Conservation (phyloP, 495 filamentous ascomycete genomes). For the Physcia stellaris region DNA sequence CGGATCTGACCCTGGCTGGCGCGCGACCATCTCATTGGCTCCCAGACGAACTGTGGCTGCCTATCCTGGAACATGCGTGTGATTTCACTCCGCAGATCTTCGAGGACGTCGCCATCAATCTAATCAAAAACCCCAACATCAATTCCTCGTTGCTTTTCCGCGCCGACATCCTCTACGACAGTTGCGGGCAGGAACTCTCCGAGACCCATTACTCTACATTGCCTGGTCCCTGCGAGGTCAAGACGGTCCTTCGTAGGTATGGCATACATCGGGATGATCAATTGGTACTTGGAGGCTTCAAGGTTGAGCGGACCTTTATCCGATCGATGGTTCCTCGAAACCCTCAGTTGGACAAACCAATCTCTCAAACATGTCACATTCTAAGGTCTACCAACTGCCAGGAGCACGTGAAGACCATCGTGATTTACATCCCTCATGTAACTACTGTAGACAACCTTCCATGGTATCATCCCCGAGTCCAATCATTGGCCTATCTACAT, state of each 20-base stretch:
- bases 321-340: conserved; percentile 72
- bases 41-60: conserved; percentile 9
- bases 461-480: conserved; percentile 73
- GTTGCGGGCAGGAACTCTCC: conserved; percentile 12
- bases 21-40: neutral
- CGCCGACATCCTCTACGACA: conserved; percentile 66
- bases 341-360: conserved; percentile 50
- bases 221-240: neutral
- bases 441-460: conserved; percentile 47
- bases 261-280: conserved; percentile 20
- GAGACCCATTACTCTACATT: neutral
- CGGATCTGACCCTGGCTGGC: neutral
- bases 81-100: conserved; percentile 12
- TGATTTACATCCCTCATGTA: conserved; percentile 72
- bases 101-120: conserved; percentile 12
- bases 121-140: conserved; percentile 60
- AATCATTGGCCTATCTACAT: conserved; percentile 61
- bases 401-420: conserved; percentile 30
- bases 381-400: conserved; percentile 11
- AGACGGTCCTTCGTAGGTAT: conserved; percentile 1
- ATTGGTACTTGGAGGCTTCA: conserved; percentile 41
- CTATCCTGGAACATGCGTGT: conserved; percentile 13
- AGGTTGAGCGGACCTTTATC: conserved; percentile 46
- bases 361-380: conserved; percentile 72
- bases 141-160: conserved; percentile 73